A percentile compares a stretch with the other conserved stretches of the same genome.
These are phyloP conservation scores for Cercophora samala DNA, from an alignment of 495 filamentous ascomycete genomes.

Conservation along the genomic window DNA sequence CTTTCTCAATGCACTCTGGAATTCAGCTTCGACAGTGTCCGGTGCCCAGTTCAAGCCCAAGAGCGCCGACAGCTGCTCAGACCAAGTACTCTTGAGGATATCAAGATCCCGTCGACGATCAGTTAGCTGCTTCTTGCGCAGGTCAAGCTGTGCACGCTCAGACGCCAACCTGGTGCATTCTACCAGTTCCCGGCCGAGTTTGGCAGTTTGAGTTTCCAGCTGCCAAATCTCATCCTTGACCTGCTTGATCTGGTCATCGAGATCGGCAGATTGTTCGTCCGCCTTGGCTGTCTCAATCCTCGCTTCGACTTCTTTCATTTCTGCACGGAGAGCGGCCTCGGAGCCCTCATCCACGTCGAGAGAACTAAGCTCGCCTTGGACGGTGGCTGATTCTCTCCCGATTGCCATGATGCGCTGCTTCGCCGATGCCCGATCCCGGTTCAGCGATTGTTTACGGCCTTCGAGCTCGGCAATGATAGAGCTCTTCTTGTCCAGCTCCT, in stretches of 20 bases:
- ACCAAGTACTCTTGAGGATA: constrained; percentile 72
- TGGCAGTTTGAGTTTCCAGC: constrained; percentile 65
- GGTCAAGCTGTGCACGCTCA: constrained; percentile 74
- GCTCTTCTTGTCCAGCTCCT: constrained; percentile 65
- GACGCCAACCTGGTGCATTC: constrained; percentile 74
- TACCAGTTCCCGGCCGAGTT: constrained; percentile 69
- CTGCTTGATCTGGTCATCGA: constrained; percentile 64
- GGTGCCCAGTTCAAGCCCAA: constrained; percentile 65
- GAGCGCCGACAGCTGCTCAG: constrained; percentile 59
- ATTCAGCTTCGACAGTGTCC: constrained; percentile 65
- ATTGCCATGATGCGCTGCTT: constrained; percentile 65
- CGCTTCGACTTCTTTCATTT: constrained; percentile 63
- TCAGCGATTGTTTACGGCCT: constrained; percentile 61
- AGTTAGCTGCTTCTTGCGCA: constrained; percentile 70
- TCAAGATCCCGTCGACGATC: constrained; percentile 67
- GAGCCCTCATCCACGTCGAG: constrained; percentile 82
- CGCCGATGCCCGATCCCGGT: constrained; percentile 66
- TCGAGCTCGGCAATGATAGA: constrained; percentile 64
- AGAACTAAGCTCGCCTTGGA: constrained; percentile 62
- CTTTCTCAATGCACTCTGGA: constrained; percentile 60
- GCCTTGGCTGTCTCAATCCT: constrained; percentile 59
- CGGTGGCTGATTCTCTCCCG: constrained; percentile 59
- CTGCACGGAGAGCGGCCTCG: constrained; percentile 68
- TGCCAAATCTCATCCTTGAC: constrained; percentile 59
- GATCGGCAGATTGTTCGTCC: constrained; percentile 56